Percentiles rank a stretch among this genome's conserved stretches.
Evolutionary conservation across 257 asterid genomes (phyloP).

Genomic region (Vinca minor): DNA sequence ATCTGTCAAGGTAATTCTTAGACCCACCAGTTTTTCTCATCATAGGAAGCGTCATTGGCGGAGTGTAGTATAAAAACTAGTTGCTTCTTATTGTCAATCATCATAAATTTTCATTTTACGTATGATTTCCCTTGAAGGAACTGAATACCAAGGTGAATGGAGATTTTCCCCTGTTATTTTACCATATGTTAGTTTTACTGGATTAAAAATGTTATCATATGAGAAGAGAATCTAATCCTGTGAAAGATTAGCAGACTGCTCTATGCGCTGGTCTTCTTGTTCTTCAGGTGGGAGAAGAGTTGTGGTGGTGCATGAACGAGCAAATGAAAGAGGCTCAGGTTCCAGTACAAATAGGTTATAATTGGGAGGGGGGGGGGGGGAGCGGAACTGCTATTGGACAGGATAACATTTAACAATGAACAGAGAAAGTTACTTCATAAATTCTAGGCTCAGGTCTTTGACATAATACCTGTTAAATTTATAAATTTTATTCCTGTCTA

Average conservation of each 20-base stretch:
- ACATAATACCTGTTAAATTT: not conserved
- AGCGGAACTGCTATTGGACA: not conserved
- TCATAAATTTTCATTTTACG: too few species aligned
- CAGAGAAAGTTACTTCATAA: not conserved
- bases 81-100: too few species aligned
- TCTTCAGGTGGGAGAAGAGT: not conserved
- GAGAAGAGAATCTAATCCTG: not conserved
- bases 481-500: not conserved
- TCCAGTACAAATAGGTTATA: not conserved
- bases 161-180: not conserved
- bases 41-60: not conserved
- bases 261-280: not conserved
- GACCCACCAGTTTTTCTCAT: not conserved
- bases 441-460: not conserved
- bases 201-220: not conserved
- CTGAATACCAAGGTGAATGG: not conserved
- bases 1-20: constrained; percentile 57
- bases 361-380: not conserved
- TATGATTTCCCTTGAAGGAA: not conserved
- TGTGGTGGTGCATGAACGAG: not conserved
- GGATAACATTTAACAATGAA: not conserved
- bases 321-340: not conserved
- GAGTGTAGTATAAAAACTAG: not conserved
- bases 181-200: not conserved
- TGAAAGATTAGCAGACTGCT: not conserved